Conservation (phyloP, 352 stramenopile species). For the Phytopythium delawarense region DNA sequence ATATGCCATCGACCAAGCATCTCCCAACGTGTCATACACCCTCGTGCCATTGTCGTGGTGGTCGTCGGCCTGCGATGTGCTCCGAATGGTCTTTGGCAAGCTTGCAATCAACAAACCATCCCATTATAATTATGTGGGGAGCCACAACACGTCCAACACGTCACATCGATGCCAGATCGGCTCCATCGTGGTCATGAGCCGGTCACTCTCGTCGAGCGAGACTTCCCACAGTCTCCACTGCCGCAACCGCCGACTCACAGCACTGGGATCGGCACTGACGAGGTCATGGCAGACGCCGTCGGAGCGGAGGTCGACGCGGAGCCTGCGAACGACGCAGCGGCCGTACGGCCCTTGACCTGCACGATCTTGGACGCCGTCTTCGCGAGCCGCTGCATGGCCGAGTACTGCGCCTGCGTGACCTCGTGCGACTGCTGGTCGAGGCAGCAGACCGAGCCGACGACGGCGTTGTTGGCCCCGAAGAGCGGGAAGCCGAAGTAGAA, state of each 20-base stretch:
- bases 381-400: conserved; percentile 31
- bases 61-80: too few relatives aligned
- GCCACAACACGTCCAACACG: background rate
- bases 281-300: background rate
- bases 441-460: conserved; percentile 52
- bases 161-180: background rate
- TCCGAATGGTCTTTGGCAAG: background rate
- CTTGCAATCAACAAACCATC: background rate
- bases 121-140: background rate
- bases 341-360: conserved; percentile 13
- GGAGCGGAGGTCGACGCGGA: background rate
- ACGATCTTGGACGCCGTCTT: conserved; percentile 33
- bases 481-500: conserved; percentile 65
- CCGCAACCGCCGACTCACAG: background rate
- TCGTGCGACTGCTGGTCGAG: conserved; percentile 33
- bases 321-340: background rate
- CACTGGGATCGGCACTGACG: conserved; percentile 1
- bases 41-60: too few relatives aligned
- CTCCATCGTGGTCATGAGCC: too few relatives aligned
- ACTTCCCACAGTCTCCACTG: background rate
- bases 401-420: conserved; percentile 47
- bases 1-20: too few relatives aligned
- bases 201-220: background rate
- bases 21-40: too few relatives aligned
- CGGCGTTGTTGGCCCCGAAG: conserved; percentile 17